A percentile compares a stretch with the other conserved stretches of the same genome.
Conservation (phyloP, 208 protist species). For the Wallacemonas rigidus region DNA sequence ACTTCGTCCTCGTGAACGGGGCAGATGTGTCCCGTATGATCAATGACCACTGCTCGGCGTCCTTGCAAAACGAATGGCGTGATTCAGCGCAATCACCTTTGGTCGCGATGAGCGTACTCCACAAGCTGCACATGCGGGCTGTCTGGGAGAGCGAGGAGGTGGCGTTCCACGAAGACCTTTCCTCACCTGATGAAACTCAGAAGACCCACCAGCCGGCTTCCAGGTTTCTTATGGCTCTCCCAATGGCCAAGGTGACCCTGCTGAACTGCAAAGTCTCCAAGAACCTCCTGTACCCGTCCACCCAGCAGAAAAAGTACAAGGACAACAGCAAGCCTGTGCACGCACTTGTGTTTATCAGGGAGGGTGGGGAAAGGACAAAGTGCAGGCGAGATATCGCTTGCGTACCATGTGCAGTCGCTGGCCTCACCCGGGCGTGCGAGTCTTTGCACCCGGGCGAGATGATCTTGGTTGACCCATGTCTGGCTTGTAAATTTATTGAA, state of each 20-base stretch:
- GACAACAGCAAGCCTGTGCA: not conserved
- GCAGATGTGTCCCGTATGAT: slow-evolving; percentile 6
- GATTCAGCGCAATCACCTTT: not conserved
- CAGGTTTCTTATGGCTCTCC: not conserved
- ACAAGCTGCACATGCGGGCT: not conserved
- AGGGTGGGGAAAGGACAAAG: not conserved
- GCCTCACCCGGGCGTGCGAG: not conserved
- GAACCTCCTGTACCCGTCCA: not conserved
- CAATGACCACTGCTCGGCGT: not conserved
- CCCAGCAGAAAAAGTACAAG: not conserved
- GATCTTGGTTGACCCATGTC: too few relatives aligned
- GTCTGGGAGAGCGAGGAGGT: not conserved
- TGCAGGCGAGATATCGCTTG: not conserved
- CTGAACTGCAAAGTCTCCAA: slow-evolving; percentile 7
- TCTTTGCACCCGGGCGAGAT: not conserved
- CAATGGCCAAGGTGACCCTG: not conserved
- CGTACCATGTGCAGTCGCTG: not conserved
- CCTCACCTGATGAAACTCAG: not conserved
- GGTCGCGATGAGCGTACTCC: not conserved
- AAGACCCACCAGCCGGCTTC: not conserved
- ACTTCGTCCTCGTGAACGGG: slow-evolving; percentile 4
- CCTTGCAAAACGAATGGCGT: not conserved
- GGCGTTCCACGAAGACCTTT: not conserved
- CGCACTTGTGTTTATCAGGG: slow-evolving; percentile 1
- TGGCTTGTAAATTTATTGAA: too few relatives aligned